Percentiles rank a stretch among this genome's conserved stretches.
Conservation (phyloP, 192 early-diverging fungal species). For the Coemansia sp. region DNA sequence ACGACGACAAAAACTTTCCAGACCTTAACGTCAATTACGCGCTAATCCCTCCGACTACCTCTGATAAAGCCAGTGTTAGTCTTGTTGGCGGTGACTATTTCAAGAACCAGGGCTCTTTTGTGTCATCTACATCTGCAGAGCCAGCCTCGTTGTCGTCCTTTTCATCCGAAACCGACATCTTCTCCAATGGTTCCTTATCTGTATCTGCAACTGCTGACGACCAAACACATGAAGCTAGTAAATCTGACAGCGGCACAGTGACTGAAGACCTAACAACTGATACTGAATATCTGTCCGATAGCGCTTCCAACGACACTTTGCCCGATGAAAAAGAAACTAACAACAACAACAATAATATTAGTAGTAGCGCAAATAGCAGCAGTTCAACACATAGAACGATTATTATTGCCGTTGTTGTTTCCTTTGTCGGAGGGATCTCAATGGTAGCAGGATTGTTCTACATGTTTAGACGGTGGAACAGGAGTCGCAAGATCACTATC, state of each 20-base stretch:
- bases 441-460: slow-evolving; percentile 1
- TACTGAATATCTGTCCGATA: background rate
- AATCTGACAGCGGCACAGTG: too few species aligned
- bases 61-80: background rate
- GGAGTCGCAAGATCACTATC: background rate
- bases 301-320: background rate
- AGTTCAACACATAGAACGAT: background rate
- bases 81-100: background rate
- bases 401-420: background rate
- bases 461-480: slow-evolving; percentile 1
- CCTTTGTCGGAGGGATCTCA: background rate
- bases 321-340: background rate
- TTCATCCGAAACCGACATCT: background rate
- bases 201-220: background rate
- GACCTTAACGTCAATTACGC: background rate
- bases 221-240: too few species aligned
- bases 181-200: background rate
- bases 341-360: background rate
- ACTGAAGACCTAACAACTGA: background rate
- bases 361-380: too few species aligned
- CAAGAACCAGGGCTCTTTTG: background rate
- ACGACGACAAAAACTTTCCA: background rate
- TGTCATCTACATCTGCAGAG: background rate
- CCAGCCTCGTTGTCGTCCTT: background rate
- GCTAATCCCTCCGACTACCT: background rate